Conservation (phyloP, 2,329 filamentous ascomycete species). For the Orbilia oligospora region DNA sequence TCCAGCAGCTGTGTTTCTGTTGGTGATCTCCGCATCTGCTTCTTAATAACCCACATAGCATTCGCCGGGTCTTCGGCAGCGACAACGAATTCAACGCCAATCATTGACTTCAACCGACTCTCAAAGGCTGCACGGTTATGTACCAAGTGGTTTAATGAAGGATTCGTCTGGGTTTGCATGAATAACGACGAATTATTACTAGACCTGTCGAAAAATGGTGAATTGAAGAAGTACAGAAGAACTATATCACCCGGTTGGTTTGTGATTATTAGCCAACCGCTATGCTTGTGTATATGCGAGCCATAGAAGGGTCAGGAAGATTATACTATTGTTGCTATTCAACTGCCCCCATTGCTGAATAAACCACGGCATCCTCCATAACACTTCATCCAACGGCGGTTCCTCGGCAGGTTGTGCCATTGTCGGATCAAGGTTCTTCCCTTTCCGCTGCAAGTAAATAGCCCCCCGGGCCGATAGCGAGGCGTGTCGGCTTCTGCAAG, state of each 20-base stretch:
- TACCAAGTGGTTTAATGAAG: constrained; percentile 73
- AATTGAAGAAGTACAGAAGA: constrained; percentile 78
- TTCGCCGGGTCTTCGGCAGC: constrained; percentile 76
- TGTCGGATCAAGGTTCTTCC: constrained; percentile 35
- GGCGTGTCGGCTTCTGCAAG: constrained; percentile 8
- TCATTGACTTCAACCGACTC: constrained; percentile 75
- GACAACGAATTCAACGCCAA: constrained; percentile 77
- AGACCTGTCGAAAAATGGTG: constrained; percentile 77
- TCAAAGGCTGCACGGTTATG: constrained; percentile 77
- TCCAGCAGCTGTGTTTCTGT: constrained; percentile 69
- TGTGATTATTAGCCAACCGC: constrained; percentile 1
- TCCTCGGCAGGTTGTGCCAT: constrained; percentile 65
- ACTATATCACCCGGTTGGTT: constrained; percentile 67
- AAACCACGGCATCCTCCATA: constrained; percentile 74
- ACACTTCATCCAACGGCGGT: constrained; percentile 76
- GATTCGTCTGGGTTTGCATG: constrained; percentile 75
- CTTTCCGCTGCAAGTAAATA: constrained; percentile 10
- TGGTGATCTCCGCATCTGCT: constrained; percentile 73
- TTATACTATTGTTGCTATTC: constrained; percentile 71
- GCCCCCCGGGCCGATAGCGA: constrained; percentile 22
- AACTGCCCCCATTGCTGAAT: constrained; percentile 73
- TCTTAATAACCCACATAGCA: constrained; percentile 79
- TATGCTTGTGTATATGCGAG: neutral
- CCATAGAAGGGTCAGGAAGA: neutral
- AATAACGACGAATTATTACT: constrained; percentile 78